A percentile compares a stretch with the other conserved stretches of the same genome.
phyloP scores from a whole-genome alignment of 345 rosid species.

The Syzygium aromaticum region DNA sequence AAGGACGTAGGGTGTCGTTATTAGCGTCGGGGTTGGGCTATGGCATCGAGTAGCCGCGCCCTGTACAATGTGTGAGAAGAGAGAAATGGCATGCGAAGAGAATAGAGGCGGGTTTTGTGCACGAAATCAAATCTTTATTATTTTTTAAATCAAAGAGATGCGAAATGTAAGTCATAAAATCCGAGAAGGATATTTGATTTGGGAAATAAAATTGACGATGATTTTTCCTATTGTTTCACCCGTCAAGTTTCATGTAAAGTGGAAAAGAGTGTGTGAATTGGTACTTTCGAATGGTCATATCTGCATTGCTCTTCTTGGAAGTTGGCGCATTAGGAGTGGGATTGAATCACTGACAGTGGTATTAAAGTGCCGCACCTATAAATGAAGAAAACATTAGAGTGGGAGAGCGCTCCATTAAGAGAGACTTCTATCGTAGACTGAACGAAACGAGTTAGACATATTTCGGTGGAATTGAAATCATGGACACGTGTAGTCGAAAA shows the following conservation, averaged over 20 bases:
- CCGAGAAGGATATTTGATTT: neutral
- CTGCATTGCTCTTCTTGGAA: too few relatives aligned
- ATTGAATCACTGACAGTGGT: too few relatives aligned
- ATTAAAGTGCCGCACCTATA: neutral
- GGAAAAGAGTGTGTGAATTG: too few relatives aligned
- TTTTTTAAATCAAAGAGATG: neutral
- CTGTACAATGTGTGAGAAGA: neutral
- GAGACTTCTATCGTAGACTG: neutral
- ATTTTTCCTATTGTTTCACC: too few relatives aligned
- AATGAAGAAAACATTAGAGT: neutral
- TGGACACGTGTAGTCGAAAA: too few relatives aligned
- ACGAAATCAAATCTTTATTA: neutral
- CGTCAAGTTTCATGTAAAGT: too few relatives aligned
- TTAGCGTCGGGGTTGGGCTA: neutral
- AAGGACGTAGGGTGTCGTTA: neutral
- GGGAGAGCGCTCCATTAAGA: neutral
- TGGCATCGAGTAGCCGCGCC: neutral
- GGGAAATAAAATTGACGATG: neutral
- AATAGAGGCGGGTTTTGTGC: neutral
- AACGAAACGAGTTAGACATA: neutral
- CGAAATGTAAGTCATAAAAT: neutral
- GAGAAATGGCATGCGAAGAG: neutral
- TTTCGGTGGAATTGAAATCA: too few relatives aligned
- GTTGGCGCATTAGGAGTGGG: too few relatives aligned
- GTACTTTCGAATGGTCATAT: too few relatives aligned